Conservation (phyloP, 2,329 filamentous ascomycete species). For the Alternaria gansuensis region DNA sequence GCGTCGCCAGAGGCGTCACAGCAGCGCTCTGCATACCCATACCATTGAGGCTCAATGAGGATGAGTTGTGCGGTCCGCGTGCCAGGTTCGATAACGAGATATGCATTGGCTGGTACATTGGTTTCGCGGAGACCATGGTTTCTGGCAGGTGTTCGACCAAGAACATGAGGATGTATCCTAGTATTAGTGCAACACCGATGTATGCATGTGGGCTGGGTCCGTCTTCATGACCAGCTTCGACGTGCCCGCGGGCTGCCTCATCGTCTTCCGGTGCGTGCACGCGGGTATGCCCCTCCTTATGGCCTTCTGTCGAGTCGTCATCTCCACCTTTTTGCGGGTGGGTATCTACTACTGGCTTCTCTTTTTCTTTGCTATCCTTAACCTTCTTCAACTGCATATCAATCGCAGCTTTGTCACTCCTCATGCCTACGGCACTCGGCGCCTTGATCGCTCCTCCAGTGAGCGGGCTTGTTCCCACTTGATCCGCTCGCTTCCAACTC, state of each 20-base stretch:
- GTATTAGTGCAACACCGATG: conserved; percentile 84
- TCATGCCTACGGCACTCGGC: conserved; percentile 28
- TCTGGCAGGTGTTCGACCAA: conserved; percentile 72
- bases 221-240: conserved; percentile 54
- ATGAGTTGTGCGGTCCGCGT: conserved; percentile 57
- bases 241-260: conserved; percentile 57
- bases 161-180: conserved; percentile 96
- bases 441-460: conserved; percentile 32
- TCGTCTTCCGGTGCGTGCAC: conserved; percentile 47
- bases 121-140: conserved; percentile 60
- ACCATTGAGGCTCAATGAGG: conserved; percentile 47
- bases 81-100: conserved; percentile 87
- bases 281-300: conserved; percentile 50
- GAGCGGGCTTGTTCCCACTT: conserved; percentile 25
- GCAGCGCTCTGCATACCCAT: conserved; percentile 39
- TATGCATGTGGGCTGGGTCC: conserved; percentile 68
- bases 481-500: conserved; percentile 33
- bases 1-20: conserved; percentile 43
- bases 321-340: conserved; percentile 50
- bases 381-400: conserved; percentile 33
- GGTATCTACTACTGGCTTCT: conserved; percentile 32
- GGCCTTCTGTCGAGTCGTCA: conserved; percentile 52
- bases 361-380: conserved; percentile 39
- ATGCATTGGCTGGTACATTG: conserved; percentile 75
- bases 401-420: conserved; percentile 35